Conservation (phyloP, 208 protist genomes). For the Cochliopodium minus region DNA sequence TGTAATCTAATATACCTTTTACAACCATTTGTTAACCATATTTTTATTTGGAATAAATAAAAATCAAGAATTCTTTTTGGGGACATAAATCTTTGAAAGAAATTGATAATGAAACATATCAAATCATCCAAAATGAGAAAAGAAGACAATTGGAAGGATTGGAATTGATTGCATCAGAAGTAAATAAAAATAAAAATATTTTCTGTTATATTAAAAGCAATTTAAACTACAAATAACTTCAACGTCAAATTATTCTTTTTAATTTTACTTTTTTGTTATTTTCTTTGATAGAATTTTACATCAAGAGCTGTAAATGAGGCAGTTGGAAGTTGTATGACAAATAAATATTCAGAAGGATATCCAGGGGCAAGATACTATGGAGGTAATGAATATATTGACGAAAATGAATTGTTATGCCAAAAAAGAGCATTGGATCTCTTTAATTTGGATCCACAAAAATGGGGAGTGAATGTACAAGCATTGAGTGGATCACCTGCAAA, state of each 20-base stretch:
- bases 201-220: background rate
- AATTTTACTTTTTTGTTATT: background rate
- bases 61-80: no score
- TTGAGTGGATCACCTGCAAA: conserved; percentile 52
- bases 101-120: conserved; percentile 45
- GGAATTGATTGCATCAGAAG: conserved; percentile 71
- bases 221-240: background rate
- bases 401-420: conserved; percentile 25
- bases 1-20: no score
- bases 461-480: conserved; percentile 69
- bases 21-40: no score
- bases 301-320: conserved; percentile 45
- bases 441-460: conserved; percentile 33
- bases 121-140: conserved; percentile 46
- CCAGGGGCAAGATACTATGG: conserved; percentile 50
- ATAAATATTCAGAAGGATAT: conserved; percentile 66
- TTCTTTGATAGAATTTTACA: conserved; percentile 47
- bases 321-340: conserved; percentile 48
- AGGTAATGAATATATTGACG: conserved; percentile 39
- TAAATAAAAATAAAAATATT: conserved; percentile 7
- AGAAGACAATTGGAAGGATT: conserved; percentile 51
- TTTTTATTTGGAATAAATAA: no score
- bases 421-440: conserved; percentile 29
- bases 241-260: background rate
- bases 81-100: conserved; percentile 25